Evolutionary conservation across 306 rosid genomes (phyloP).

Genomic region (Dalbergia cultrata): DNA sequence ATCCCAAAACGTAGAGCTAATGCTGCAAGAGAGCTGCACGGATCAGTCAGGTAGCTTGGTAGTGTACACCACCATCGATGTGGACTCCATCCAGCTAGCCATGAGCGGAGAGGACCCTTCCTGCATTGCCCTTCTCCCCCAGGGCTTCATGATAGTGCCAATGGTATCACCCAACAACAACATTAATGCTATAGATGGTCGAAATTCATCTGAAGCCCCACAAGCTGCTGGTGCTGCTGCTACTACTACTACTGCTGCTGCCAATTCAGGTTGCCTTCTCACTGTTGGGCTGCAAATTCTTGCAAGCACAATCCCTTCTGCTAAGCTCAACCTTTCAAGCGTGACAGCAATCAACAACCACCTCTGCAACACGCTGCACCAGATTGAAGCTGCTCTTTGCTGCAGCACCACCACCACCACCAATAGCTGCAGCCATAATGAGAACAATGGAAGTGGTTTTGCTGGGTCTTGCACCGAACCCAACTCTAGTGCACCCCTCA

Average conservation of each 20-base stretch:
- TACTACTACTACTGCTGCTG: background rate
- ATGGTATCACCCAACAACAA: conserved; percentile 33
- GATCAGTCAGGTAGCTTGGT: conserved; percentile 85
- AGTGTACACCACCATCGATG: conserved; percentile 79
- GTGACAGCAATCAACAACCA: conserved; percentile 87
- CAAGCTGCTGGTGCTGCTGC: background rate
- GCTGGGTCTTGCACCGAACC: conserved; percentile 54
- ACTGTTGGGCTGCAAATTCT: conserved; percentile 84
- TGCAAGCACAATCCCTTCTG: conserved; percentile 83
- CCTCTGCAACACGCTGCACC: conserved; percentile 81
- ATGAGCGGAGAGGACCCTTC: conserved; percentile 94
- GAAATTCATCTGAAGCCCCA: conserved; percentile 39
- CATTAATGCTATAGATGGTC: too few relatives aligned
- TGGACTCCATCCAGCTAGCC: conserved; percentile 87
- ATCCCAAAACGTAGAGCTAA: conserved; percentile 86
- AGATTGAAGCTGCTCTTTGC: conserved; percentile 70
- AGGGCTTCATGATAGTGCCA: conserved; percentile 84
- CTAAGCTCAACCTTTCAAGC: conserved; percentile 81
- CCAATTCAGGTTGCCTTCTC: conserved; percentile 69
- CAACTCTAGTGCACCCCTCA: conserved; percentile 34
- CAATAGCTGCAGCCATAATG: conserved; percentile 10
- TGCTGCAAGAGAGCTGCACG: conserved; percentile 95
- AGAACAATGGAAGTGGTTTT: background rate
- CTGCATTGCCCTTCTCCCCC: conserved; percentile 87
- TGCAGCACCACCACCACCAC: background rate